Base-by-base conservation (phyloP, 2,329 filamentous ascomycete species). In the Colletotrichum sp. region DNA sequence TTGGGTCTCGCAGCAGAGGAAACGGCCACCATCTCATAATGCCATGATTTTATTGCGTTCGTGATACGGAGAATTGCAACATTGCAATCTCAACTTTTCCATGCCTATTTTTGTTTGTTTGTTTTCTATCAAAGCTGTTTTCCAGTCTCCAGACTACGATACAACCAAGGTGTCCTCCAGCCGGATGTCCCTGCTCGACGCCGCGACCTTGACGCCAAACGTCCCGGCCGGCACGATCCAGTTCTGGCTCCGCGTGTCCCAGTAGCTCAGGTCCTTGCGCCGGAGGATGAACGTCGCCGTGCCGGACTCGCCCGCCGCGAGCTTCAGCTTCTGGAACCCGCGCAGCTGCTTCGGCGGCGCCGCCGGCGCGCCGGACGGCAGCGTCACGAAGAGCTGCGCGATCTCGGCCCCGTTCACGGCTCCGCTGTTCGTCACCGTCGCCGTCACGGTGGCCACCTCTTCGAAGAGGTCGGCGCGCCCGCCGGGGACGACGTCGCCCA, bases 361-460 rank as follows among this genome's bases (percentile, higher is more conserved):
- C 4, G 83, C 78, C 6, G 83, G 84, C 27, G 85, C 84, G 12
- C 84, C 81, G 36, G 84, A 79, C 6, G 88, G 87, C 64, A 88
- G 84, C 9, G 84, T 83, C 25, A 90, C 80, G 79, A 89, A 90
- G 7, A 95, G 83, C 87, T 95, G 94, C 0, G 91, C 87, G 0
- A 95, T 91, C 77, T 94, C 92, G 77, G 93, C 92, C 25, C 93
- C 93, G 3, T 85, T 82, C 0, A 92, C 85, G 0, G 79, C 82
- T 39, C 94, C 94, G 3, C 88, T 91, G 86, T 96, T 96, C 2
- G 87, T 92, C 0, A 90, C 90, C 0, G 90, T 91, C 0, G 90
- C 90, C 0, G 90, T 91, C 15, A 93, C 90, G 9, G 85, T 87
- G 6, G 85, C 84, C 0, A 88, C 84, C 0, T 80, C 81, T 15